Base-by-base conservation (phyloP, 1,284 basidiomycete genomes). In the Violaceomyces palustris region DNA sequence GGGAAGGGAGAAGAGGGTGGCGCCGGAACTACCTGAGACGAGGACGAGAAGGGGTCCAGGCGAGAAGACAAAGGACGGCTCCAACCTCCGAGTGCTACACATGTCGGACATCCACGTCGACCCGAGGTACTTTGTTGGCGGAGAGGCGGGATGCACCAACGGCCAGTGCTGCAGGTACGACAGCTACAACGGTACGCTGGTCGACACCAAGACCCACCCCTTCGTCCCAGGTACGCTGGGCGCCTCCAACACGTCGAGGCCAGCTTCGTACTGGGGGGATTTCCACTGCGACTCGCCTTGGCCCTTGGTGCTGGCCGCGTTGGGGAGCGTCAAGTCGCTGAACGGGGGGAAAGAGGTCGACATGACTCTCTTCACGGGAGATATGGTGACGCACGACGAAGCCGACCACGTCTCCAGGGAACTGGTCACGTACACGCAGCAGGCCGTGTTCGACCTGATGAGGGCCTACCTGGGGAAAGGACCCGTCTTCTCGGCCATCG, bases 71-170 rank as follows among this genome's bases (percentile, higher is more conserved):
- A 47, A 51, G 43, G 35, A 81, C 34, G 84, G 83, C 9, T 75
- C 83, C 61, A 77, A 81, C 35, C 74, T 88, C 30, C 86, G 84
- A 62, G 82, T 88, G 2, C 74, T 88, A 35, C 87, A 88, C 64
- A 58, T 87, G 12, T 86, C 84, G 0, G 86, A 88, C 63, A 77
- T 86, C 48, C 87, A 88, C 72, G 74, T 88, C 39, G 87, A 88
- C 66, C 82, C 86, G 80, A 83, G 84, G 24, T 88, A 81, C 68
- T 78, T 83, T 10, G 86, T 81, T 26, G 83, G 83, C 14, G 76
- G 83, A 5, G 86, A 88, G 72, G 84, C 81, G 9, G 83, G 84
- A 62, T 88, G 86, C 66, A 82, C 81, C 19, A 78, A 77, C n/a
- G 80, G 80, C n/a, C 73, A 81, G 4, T 88, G 86, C 74, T 88